Conservation (phyloP, 768 basidiomycete species). For the Lanmaoa rubissima region DNA sequence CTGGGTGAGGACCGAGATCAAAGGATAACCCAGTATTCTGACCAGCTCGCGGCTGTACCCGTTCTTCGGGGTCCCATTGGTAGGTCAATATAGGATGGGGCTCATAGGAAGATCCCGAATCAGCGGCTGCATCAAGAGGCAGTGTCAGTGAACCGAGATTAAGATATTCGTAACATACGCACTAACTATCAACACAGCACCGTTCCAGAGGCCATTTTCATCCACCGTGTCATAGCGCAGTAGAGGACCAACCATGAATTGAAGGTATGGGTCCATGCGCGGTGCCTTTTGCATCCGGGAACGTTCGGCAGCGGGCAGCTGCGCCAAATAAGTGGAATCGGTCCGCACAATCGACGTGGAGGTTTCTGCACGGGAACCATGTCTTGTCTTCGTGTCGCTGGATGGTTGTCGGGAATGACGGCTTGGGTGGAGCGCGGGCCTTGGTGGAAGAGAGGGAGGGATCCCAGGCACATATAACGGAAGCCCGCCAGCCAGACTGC, state of each 20-base stretch:
- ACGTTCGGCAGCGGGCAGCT: slow-evolving; percentile 61
- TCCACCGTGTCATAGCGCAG: slow-evolving; percentile 89
- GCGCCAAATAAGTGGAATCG: slow-evolving; percentile 40
- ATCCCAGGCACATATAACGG: slow-evolving; percentile 29
- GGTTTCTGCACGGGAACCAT: slow-evolving; percentile 21
- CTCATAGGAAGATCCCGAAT: slow-evolving; percentile 75
- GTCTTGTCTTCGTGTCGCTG: slow-evolving; percentile 27
- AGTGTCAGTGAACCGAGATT: background rate
- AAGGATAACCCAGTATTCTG: slow-evolving; percentile 36
- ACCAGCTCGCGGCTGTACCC: slow-evolving; percentile 12
- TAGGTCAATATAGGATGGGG: slow-evolving; percentile 69
- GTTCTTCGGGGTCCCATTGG: slow-evolving; percentile 66
- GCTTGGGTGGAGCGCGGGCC: slow-evolving; percentile 29
- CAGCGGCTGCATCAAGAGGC: slow-evolving; percentile 50
- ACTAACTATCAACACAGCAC: slow-evolving; percentile 88
- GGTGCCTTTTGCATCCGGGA: slow-evolving; percentile 56
- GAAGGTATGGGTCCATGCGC: slow-evolving; percentile 78
- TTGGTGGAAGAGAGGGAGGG: slow-evolving; percentile 45
- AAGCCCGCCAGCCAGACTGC: slow-evolving; percentile 56
- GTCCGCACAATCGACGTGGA: slow-evolving; percentile 5
- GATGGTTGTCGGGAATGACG: slow-evolving; percentile 5
- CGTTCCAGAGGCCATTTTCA: slow-evolving; percentile 76
- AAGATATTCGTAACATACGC: slow-evolving; percentile 34
- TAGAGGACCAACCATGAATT: slow-evolving; percentile 90
- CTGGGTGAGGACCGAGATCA: slow-evolving; percentile 70